A percentile compares a stretch with the other conserved stretches of the same genome.
Evolutionary conservation across 352 stramenopile genomes (phyloP).

Genomic region (Phytophthora foliorum): DNA sequence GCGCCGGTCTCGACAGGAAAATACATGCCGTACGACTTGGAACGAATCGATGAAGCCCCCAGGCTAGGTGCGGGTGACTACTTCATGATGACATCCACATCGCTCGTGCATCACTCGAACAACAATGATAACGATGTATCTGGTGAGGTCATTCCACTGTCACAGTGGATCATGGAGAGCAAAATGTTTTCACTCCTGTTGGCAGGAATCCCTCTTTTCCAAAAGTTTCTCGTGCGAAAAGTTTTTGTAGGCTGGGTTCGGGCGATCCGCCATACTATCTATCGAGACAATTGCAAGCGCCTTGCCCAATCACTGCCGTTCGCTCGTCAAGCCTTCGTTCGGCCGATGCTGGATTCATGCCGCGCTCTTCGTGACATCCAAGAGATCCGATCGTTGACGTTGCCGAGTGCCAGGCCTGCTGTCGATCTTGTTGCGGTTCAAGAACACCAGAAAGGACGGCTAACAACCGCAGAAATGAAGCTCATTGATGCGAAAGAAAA

Average conservation of each 20-base stretch:
- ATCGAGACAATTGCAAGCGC: constrained; percentile 46
- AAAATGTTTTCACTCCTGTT: constrained; percentile 79
- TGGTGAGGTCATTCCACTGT: constrained; percentile 67
- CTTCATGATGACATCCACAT: constrained; percentile 73
- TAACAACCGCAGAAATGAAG: constrained; percentile 56
- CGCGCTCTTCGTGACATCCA: constrained; percentile 52
- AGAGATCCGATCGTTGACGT: constrained; percentile 45
- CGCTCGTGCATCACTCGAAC: constrained; percentile 68
- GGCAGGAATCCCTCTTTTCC: constrained; percentile 77
- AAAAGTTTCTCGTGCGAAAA: constrained; percentile 74
- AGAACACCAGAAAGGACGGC: constrained; percentile 56
- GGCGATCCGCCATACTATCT: constrained; percentile 52
- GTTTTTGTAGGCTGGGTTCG: constrained; percentile 62
- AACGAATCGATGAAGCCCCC: constrained; percentile 44
- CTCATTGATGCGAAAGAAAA: constrained; percentile 77
- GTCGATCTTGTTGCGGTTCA: constrained; percentile 48
- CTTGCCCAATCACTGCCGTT: constrained; percentile 49
- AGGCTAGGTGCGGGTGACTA: constrained; percentile 54
- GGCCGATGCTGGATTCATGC: constrained; percentile 52
- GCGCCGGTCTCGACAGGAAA: constrained; percentile 15
- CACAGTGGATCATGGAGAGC: constrained; percentile 80
- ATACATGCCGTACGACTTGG: constrained; percentile 76
- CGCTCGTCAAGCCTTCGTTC: constrained; percentile 48
- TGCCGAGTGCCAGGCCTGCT: constrained; percentile 44
- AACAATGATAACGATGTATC: constrained; percentile 44